Base-by-base conservation (phyloP, 106 monocot genomes). In the Platanthera zijinensis region DNA sequence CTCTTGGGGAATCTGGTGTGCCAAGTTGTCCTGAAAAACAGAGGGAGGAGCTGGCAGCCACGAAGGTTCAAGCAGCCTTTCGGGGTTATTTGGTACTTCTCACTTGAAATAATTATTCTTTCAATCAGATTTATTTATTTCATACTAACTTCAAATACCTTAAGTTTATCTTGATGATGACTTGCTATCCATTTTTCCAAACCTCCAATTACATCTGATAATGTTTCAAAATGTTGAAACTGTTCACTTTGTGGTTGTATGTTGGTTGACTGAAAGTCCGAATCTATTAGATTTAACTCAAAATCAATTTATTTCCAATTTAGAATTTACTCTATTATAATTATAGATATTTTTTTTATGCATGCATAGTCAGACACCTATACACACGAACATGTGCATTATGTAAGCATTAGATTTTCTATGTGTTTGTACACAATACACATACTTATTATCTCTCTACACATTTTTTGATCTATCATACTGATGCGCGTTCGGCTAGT, bases 61-160 rank as follows among this genome's bases (percentile, higher is more conserved):
- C 76, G 53, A 94, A 84, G 84, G 86, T 87, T 50, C 97, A 99
- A 76, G 86, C 97, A 49, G 90, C 85, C 51, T 91, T 94, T 72
- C 83, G 97, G 57, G 94, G 97, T 75, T 99, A 85, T 84, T 79
- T 99, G 97, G 97, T 94, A 93, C 32, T 66, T 66, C 17, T 32
- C 12, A 32, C 30, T 32, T 32, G 66, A 66, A 66, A 30, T 19
- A 32, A 10, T 32, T 8, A 64, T 39, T 39, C 39, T 39, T 39
- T 39, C 39, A 39, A 39, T 39, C 21, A 8, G 25, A 10, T 66
- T 32, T 32, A 39, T 32, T 66, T 66, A 11, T 66, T 66, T 11
- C 8, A 10, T 30, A 32, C 11, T 25, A 64, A 66, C 66, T 10
- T 30, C 25, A 32, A 10, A 66, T 30, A 32, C 11, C 32, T 66